phyloP scores from a whole-genome alignment of 169 alveolate genomes.

The Sarcocystis neurona region DNA sequence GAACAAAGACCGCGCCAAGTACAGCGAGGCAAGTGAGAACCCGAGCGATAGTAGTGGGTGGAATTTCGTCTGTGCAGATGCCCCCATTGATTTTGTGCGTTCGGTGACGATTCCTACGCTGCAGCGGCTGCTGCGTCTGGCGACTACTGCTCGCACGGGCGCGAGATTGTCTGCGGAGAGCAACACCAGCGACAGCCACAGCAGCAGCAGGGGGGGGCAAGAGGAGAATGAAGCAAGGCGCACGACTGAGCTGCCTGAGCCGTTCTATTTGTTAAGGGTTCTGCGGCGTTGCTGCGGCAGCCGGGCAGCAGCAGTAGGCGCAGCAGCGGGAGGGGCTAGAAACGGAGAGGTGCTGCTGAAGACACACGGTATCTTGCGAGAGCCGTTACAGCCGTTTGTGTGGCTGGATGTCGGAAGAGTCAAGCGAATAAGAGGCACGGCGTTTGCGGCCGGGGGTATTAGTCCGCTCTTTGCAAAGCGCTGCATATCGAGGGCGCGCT shows the following conservation, averaged over 20 bases:
- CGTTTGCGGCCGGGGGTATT: constrained; percentile 75
- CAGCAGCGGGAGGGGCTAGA: constrained; percentile 78
- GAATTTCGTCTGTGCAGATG: no score
- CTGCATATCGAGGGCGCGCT: constrained; percentile 80
- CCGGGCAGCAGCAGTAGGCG: no score
- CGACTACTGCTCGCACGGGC: not conserved
- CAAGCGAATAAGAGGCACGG: constrained; percentile 85
- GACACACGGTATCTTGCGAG: constrained; percentile 71
- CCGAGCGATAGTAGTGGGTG: no score
- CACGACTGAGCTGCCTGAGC: not conserved
- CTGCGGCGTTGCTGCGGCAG: no score
- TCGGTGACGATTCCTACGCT: constrained; percentile 74
- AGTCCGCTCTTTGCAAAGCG: constrained; percentile 75
- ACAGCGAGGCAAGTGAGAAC: no score
- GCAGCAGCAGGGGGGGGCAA: no score
- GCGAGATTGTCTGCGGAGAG: not conserved
- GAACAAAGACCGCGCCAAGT: no score
- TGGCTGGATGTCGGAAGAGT: constrained; percentile 82
- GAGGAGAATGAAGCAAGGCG: no score
- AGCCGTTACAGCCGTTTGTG: constrained; percentile 74
- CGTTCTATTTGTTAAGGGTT: constrained; percentile 57
- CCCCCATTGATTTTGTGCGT: constrained; percentile 71
- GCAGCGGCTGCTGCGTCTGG: constrained; percentile 60
- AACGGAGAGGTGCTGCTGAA: constrained; percentile 80
- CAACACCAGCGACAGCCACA: no score